Conservation (phyloP, 805 yeast genomes). For the Zygotorulaspora florentina region DNA sequence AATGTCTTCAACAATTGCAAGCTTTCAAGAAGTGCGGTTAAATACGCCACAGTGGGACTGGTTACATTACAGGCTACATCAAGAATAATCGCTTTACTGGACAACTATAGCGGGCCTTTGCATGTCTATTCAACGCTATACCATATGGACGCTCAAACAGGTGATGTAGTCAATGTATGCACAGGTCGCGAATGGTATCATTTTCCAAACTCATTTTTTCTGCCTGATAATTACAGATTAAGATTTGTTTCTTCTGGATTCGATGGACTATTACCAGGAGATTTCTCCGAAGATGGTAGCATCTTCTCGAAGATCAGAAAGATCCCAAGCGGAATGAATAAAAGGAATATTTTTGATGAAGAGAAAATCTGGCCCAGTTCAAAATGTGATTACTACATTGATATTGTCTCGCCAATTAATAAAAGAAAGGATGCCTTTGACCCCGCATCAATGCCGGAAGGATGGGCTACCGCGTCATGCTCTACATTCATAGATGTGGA, state of each 20-base stretch:
- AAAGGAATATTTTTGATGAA: conserved; percentile 60
- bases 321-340: conserved; percentile 67
- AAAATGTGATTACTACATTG: conserved; percentile 68
- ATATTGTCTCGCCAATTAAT: conserved; percentile 50
- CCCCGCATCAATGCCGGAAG: conserved; percentile 21
- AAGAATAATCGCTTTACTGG: conserved; percentile 56
- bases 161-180: conserved; percentile 54
- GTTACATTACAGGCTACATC: conserved; percentile 37
- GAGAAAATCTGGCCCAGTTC: conserved; percentile 48
- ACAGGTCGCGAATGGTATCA: conserved; percentile 96
- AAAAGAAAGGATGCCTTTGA: conserved; percentile 41
- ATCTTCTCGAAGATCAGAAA: conserved; percentile 40
- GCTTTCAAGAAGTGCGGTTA: conserved; percentile 17
- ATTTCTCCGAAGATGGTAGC: conserved; percentile 50
- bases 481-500: conserved; percentile 50
- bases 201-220: conserved; percentile 81
- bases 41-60: conserved; percentile 2
- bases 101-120: conserved; percentile 73
- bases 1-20: conserved; percentile 10
- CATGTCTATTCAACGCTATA: conserved; percentile 44
- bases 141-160: conserved; percentile 30
- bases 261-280: conserved; percentile 85
- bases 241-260: conserved; percentile 73
- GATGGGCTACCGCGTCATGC: conserved; percentile 51
- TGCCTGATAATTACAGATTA: conserved; percentile 60